These are phyloP conservation scores for Kregervanrija pseudodelftensis DNA, from an alignment of 805 yeast genomes.

Conservation along the genomic window DNA sequence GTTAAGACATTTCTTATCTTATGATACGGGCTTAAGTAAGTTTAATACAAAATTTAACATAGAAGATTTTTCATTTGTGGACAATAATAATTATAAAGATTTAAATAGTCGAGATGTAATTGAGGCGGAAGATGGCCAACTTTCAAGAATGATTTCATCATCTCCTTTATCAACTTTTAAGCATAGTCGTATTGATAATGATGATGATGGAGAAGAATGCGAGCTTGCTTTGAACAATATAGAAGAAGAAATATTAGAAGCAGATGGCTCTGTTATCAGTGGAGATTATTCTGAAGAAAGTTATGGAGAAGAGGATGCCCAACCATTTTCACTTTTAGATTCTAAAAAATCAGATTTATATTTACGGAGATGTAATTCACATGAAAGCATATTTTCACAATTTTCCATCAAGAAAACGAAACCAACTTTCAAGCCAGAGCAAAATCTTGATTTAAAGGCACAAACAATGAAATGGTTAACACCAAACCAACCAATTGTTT, in stretches of 20 bases:
- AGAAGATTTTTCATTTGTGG: constrained; percentile 11
- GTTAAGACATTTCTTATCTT: constrained; percentile 26
- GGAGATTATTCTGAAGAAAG: constrained; percentile 15
- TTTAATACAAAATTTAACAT: constrained; percentile 4
- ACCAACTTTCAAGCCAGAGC: constrained; percentile 1
- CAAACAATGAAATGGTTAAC: constrained; percentile 28
- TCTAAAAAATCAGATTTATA: constrained; percentile 6
- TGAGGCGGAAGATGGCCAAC: no score
- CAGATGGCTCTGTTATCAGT: background rate
- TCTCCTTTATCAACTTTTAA: constrained; percentile 18
- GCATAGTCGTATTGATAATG: constrained; percentile 11
- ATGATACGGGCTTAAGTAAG: constrained; percentile 22
- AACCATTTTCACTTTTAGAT: constrained; percentile 13
- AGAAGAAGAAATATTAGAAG: background rate
- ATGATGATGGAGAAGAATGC: background rate
- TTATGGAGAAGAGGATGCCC: constrained; percentile 19
- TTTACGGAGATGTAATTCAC: constrained; percentile 18
- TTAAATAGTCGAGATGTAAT: background rate
- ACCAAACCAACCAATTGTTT: constrained; percentile 19
- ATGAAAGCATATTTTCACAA: constrained; percentile 23
- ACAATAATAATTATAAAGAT: background rate
- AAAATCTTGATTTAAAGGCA: constrained; percentile 16
- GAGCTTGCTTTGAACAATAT: background rate
- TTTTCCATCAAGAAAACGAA: constrained; percentile 1
- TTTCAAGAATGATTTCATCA: constrained; percentile 8